A percentile compares a stretch with the other conserved stretches of the same genome.
Conservation (phyloP, 768 basidiomycete species). For the Russula compacta region DNA sequence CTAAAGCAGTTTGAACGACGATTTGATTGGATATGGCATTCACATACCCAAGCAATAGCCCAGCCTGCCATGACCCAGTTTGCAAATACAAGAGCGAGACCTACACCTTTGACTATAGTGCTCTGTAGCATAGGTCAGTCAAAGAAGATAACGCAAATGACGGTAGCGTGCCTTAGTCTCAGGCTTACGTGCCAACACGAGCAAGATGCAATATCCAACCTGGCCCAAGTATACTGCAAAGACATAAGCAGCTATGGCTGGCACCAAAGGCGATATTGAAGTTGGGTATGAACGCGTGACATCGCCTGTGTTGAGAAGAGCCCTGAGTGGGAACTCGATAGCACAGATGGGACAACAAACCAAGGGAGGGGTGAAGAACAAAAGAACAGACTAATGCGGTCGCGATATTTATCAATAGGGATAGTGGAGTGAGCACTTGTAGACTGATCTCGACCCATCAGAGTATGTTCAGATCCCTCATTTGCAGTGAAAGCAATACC, state of each 20-base stretch:
- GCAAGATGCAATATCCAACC: slow-evolving; percentile 75
- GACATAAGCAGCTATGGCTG: slow-evolving; percentile 52
- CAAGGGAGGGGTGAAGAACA: slow-evolving; percentile 56
- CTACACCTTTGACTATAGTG: slow-evolving; percentile 72
- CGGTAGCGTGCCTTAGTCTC: slow-evolving; percentile 63
- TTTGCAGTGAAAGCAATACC: slow-evolving; percentile 27
- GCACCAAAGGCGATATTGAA: slow-evolving; percentile 58
- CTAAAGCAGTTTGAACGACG: slow-evolving; percentile 27
- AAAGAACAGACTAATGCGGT: slow-evolving; percentile 58
- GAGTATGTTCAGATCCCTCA: not conserved
- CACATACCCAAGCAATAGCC: slow-evolving; percentile 65
- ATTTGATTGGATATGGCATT: not conserved
- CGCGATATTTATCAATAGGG: slow-evolving; percentile 72
- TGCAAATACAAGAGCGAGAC: slow-evolving; percentile 60
- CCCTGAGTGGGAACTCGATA: not conserved
- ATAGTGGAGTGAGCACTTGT: slow-evolving; percentile 81
- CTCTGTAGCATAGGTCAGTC: slow-evolving; percentile 31
- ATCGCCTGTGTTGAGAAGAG: slow-evolving; percentile 30
- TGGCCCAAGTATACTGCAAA: slow-evolving; percentile 52
- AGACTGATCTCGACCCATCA: slow-evolving; percentile 35
- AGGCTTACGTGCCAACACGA: slow-evolving; percentile 58
- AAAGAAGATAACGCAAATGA: not conserved
- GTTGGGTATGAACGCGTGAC: slow-evolving; percentile 51
- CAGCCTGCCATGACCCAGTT: slow-evolving; percentile 77
- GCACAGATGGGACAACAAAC: slow-evolving; percentile 25